Base-by-base conservation (phyloP, 208 protist species). In the Crithidia acanthocephali region DNA sequence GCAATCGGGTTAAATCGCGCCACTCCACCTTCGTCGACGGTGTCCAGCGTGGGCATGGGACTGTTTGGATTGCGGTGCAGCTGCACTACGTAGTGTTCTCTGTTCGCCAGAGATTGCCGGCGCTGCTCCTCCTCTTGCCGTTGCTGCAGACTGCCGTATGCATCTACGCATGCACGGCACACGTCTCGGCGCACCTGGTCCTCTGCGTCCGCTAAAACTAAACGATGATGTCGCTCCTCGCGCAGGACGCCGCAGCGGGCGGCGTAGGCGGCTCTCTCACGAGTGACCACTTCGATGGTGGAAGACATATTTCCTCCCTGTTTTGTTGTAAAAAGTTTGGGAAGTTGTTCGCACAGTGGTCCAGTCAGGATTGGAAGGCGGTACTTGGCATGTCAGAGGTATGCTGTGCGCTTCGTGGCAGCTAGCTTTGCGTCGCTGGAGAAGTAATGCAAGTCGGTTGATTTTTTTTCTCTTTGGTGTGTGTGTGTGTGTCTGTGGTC, bases 41-140 rank as follows among this genome's bases (percentile, higher is more conserved):
- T 11, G 8, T 44, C 47, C 1, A 40, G 27, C 2, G 44, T 66
- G 11, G 61, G 61, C 45, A 45, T 44, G 3, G 47, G 61, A 30
- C 61, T 66, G 30, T 53, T 53, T 0, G 61, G 61, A 20, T 66
- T 66, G 28, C 61, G 61, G 44, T 56, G 22, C 2, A 66, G 47
- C 28, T 44, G 61, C 3, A 44, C 13, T 0, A 40, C 3, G 8
- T 66, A 66, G n/a, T 42, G 32, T 27, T 56, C 47, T 22, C 48
- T 66, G 1, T 44, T 16, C 2, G 11, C 23, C 4, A 23, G 3
- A 2, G 35, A n/a, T 30, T 40, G 30, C 1, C 23, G 0, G 27
- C 4, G 13, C 20, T 47, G 28, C 6, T 45, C 61, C 4, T 32
- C 16, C 16, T 53, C 61, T 27, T 56, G 18, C 3, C n/a, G 23